A percentile compares a stretch with the other conserved stretches of the same genome.
Conservation (phyloP, 2,329 filamentous ascomycete genomes). For the Clonostachys byssicola region DNA sequence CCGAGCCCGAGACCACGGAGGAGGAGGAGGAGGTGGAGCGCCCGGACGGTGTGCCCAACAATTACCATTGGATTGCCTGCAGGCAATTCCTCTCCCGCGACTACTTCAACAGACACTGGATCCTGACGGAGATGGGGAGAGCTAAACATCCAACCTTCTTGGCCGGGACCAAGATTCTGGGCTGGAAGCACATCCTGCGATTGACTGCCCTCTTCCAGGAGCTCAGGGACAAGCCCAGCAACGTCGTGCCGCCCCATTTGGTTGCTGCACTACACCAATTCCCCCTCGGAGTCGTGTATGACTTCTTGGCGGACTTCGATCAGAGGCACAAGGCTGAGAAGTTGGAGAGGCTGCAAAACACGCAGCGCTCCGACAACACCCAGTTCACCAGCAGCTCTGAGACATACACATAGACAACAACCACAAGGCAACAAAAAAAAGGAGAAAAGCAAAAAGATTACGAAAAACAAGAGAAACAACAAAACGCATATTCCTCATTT, state of each 20-base stretch:
- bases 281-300: no score
- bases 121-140: slow-evolving; percentile 18
- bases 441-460: no score
- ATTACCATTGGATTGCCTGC: slow-evolving; percentile 9
- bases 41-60: slow-evolving; percentile 8
- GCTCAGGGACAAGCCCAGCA: slow-evolving; percentile 13
- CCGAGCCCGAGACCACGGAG: not conserved
- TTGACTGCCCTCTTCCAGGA: slow-evolving; percentile 18
- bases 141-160: slow-evolving; percentile 11
- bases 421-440: no score
- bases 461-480: no score
- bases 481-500: no score
- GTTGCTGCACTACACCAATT: no score
- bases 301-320: no score
- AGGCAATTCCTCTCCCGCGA: slow-evolving; percentile 14
- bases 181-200: slow-evolving; percentile 20
- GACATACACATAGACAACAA: no score
- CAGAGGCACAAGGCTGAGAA: no score
- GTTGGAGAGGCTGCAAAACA: no score
- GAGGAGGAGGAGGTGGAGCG: not conserved
- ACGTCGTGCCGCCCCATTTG: slow-evolving; percentile 7
- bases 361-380: no score
- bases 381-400: no score
- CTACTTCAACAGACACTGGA: slow-evolving; percentile 20
- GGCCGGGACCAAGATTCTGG: slow-evolving; percentile 18